These are phyloP conservation scores for Plenodomus tracheiphilus DNA, from an alignment of 2,329 filamentous ascomycete species.

Conservation along the genomic window DNA sequence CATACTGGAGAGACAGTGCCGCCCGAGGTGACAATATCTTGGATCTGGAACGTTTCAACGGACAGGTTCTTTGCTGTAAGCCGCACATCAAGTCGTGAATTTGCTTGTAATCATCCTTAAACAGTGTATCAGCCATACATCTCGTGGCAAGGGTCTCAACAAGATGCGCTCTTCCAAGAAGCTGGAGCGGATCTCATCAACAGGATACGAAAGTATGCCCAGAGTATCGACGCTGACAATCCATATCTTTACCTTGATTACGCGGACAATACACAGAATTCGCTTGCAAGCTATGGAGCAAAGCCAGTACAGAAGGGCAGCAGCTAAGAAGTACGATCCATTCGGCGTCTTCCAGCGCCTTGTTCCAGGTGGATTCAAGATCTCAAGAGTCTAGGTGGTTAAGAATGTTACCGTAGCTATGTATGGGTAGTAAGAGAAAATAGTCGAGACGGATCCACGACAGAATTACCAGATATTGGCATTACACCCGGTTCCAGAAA, in stretches of 20 bases:
- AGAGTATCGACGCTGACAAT: constrained; percentile 24
- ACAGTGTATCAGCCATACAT: constrained; percentile 26
- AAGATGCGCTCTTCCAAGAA: constrained; percentile 22
- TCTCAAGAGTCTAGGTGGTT: too few species aligned
- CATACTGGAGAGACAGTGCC: constrained; percentile 38
- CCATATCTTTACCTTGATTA: constrained; percentile 42
- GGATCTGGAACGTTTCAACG: constrained; percentile 35
- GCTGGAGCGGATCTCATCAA: constrained; percentile 19
- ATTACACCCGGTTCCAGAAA: too few species aligned
- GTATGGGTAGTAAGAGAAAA: too few species aligned
- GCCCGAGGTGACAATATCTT: constrained; percentile 49
- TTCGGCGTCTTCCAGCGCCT: constrained; percentile 27
- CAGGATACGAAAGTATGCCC: constrained; percentile 17
- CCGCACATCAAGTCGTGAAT: not conserved
- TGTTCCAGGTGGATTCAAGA: constrained; percentile 35
- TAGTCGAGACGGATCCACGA: too few species aligned
- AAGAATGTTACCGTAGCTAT: too few species aligned
- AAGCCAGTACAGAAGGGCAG: constrained; percentile 22
- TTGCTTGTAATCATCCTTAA: not conserved
- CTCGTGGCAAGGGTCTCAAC: constrained; percentile 24
- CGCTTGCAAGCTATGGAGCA: constrained; percentile 23
- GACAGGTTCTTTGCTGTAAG: constrained; percentile 22
- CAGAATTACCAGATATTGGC: too few species aligned
- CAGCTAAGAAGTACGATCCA: constrained; percentile 26
- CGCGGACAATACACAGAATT: constrained; percentile 25